These are phyloP conservation scores for Porcisia hertigi DNA, from an alignment of 208 protist genomes.

Conservation along the genomic window DNA sequence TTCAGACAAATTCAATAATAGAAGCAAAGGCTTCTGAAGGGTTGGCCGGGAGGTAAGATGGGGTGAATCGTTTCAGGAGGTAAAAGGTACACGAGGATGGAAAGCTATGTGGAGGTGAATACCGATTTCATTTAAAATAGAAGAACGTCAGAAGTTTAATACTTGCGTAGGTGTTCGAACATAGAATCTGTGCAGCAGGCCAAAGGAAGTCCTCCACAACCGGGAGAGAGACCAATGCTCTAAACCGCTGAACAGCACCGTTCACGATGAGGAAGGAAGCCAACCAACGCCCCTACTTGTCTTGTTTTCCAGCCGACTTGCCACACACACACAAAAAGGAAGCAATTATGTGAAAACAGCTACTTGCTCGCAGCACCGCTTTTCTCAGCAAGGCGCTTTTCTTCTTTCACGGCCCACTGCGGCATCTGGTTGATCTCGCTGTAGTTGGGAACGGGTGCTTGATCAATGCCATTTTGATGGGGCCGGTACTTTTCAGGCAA, in stretches of 20 bases:
- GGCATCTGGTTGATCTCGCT: conserved; percentile 90
- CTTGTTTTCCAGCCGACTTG: background rate
- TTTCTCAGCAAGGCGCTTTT: conserved; percentile 59
- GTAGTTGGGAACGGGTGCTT: conserved; percentile 87
- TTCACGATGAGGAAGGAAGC: conserved; percentile 6
- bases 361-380: conserved; percentile 3
- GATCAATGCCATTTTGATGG: conserved; percentile 90
- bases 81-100: background rate
- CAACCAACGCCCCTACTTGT: conserved; percentile 8
- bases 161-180: background rate
- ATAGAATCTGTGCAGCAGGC: background rate
- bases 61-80: background rate
- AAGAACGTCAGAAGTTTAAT: background rate
- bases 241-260: background rate
- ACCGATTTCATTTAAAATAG: background rate
- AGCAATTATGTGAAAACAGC: background rate
- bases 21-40: background rate
- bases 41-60: background rate
- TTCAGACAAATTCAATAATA: background rate
- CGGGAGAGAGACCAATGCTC: background rate
- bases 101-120: background rate
- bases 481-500: conserved; percentile 91
- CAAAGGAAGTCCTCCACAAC: background rate
- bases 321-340: background rate
- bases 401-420: conserved; percentile 85